These are phyloP conservation scores for Lachnellula suecica DNA, from an alignment of 2,329 filamentous ascomycete species.

Conservation along the genomic window DNA sequence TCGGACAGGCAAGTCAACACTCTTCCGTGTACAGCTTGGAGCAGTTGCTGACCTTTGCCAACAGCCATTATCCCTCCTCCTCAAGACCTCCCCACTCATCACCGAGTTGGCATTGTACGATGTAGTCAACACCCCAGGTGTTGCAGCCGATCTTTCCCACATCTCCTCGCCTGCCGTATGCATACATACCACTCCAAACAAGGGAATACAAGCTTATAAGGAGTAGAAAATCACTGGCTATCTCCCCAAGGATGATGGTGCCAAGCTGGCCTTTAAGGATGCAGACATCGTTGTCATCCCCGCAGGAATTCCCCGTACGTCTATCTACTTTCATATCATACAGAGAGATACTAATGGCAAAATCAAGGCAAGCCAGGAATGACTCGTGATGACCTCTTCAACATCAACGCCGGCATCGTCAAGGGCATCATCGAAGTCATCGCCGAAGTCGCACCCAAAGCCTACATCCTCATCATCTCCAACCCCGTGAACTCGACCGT, in stretches of 20 bases:
- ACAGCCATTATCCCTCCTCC: constrained; percentile 91
- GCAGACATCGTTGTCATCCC: constrained; percentile 97
- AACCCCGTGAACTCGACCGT: constrained; percentile 99
- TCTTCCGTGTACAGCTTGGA: background rate
- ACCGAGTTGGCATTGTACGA: constrained; percentile 96
- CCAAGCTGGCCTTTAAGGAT: constrained; percentile 85
- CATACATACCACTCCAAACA: too few relatives aligned
- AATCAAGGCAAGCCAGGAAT: constrained; percentile 91
- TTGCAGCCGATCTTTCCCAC: constrained; percentile 94
- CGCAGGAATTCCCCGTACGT: constrained; percentile 93
- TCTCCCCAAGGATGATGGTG: constrained; percentile 81
- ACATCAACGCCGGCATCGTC: constrained; percentile 98
- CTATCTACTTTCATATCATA: constrained; percentile 6
- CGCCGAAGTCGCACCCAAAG: constrained; percentile 87
- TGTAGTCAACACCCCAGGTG: constrained; percentile 98
- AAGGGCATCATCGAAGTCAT: constrained; percentile 87
- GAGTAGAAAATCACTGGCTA: constrained; percentile 80
- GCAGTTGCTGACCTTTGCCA: constrained; percentile 16
- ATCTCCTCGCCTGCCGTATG: constrained; percentile 86
- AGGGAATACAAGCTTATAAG: too few relatives aligned
- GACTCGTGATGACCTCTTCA: constrained; percentile 99
- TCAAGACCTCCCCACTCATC: constrained; percentile 86
- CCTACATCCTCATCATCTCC: constrained; percentile 94
- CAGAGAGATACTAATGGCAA: constrained; percentile 10
- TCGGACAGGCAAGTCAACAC: constrained; percentile 77